Conservation (phyloP, 805 yeast species). For the Geotrichum ghanense region DNA sequence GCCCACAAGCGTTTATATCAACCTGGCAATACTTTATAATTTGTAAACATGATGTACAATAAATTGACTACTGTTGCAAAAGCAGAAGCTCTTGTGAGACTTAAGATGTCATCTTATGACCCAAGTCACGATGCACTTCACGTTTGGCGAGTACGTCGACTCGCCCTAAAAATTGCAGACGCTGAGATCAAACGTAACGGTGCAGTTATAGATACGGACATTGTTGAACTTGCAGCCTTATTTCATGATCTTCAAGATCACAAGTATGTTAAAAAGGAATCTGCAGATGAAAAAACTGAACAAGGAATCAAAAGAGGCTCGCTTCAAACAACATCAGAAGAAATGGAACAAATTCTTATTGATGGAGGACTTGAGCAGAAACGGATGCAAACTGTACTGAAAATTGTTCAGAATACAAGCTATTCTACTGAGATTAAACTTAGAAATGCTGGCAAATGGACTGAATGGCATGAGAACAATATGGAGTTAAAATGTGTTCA, state of each 20-base stretch:
- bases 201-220: slow-evolving; percentile 13
- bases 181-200: too few relatives aligned
- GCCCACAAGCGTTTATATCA: too few relatives aligned
- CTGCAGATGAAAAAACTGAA: slow-evolving; percentile 6
- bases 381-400: slow-evolving; percentile 12
- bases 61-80: too few relatives aligned
- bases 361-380: slow-evolving; percentile 11
- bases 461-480: slow-evolving; percentile 24
- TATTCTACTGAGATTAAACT: slow-evolving; percentile 19
- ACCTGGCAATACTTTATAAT: too few relatives aligned
- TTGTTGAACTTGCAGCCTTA: slow-evolving; percentile 24
- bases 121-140: slow-evolving; percentile 24
- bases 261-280: slow-evolving; percentile 23
- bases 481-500: slow-evolving; percentile 25
- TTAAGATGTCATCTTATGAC: slow-evolving; percentile 20
- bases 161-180: slow-evolving; percentile 21
- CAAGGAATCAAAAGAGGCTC: too few relatives aligned
- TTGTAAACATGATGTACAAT: too few relatives aligned
- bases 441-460: slow-evolving; percentile 17
- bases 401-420: slow-evolving; percentile 20
- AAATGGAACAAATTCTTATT: slow-evolving; percentile 8
- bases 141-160: slow-evolving; percentile 21
- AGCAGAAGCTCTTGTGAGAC: slow-evolving; percentile 11
- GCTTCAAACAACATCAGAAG: slow-evolving; percentile 5
- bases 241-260: slow-evolving; percentile 25